Evolutionary conservation across 1,284 basidiomycete species (phyloP).

Genomic region (Blastosporella zonata): DNA sequence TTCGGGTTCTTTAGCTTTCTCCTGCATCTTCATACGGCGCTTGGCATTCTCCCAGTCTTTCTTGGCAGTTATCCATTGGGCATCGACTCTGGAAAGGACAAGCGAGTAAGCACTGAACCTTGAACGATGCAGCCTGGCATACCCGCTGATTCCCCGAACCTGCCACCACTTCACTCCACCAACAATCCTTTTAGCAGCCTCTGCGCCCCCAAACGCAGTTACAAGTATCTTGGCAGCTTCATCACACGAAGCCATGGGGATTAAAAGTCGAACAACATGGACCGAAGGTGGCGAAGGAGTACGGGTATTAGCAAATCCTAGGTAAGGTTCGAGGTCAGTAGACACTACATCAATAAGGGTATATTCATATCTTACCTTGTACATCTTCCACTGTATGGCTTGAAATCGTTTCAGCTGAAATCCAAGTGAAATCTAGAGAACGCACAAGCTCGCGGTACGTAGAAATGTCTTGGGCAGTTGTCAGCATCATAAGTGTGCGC

Average conservation of each 20-base stretch:
- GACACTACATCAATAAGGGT: no score
- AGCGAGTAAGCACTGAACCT: background rate
- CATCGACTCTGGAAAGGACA: conserved; percentile 59
- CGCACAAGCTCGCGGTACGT: conserved; percentile 51
- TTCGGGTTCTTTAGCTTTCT: conserved; percentile 5
- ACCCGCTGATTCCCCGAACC: conserved; percentile 78
- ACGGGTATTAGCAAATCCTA: conserved; percentile 74
- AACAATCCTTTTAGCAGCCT: conserved; percentile 68
- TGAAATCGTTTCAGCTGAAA: background rate
- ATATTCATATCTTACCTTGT: conserved; percentile 43
- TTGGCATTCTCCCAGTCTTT: conserved; percentile 70
- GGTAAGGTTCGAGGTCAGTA: background rate
- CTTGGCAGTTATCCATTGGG: conserved; percentile 85
- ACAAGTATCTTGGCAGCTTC: conserved; percentile 79
- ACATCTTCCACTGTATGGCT: conserved; percentile 84
- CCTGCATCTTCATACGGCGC: conserved; percentile 46
- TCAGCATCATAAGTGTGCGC: conserved; percentile 2
- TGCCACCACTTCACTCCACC: conserved; percentile 98
- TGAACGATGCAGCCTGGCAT: conserved; percentile 17
- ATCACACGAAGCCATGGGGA: conserved; percentile 76
- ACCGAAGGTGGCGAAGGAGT: conserved; percentile 91
- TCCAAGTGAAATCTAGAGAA: conserved; percentile 2
- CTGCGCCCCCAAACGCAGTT: conserved; percentile 81
- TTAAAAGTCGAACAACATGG: conserved; percentile 69
- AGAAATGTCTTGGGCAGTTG: conserved; percentile 51